These are phyloP conservation scores for Malassezia yamatoensis DNA, from an alignment of 1,284 basidiomycete genomes.

Conservation along the genomic window DNA sequence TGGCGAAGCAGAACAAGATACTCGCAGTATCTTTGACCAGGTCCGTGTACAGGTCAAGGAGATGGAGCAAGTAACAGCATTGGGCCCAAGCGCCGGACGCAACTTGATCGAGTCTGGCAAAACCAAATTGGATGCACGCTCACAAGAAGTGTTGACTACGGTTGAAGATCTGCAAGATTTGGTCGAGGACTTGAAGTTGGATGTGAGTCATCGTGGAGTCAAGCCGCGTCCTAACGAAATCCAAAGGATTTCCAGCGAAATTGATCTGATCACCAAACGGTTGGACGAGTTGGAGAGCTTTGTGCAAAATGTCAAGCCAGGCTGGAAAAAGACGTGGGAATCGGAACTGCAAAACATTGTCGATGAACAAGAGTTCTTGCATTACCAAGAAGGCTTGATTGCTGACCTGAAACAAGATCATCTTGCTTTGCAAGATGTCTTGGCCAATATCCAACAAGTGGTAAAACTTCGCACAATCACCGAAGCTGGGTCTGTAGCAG, in stretches of 20 bases:
- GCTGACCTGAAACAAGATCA: constrained; percentile 41
- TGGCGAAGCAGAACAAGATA: constrained; percentile 78
- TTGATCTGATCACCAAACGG: constrained; percentile 61
- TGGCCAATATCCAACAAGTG: constrained; percentile 45
- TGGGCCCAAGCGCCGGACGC: constrained; percentile 70
- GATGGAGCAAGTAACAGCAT: constrained; percentile 57
- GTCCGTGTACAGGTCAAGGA: constrained; percentile 71
- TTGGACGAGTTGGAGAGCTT: constrained; percentile 71
- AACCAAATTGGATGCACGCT: constrained; percentile 72
- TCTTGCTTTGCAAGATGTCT: constrained; percentile 39
- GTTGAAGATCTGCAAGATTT: constrained; percentile 89
- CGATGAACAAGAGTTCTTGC: constrained; percentile 89
- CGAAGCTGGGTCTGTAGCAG: constrained; percentile 14
- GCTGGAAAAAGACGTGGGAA: constrained; percentile 99
- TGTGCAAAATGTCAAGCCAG: constrained; percentile 78
- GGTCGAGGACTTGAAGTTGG: constrained; percentile 79
- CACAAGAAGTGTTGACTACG: constrained; percentile 78
- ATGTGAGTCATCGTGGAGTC: constrained; percentile 78
- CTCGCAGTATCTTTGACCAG: constrained; percentile 68
- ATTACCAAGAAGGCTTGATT: constrained; percentile 44
- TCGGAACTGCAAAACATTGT: constrained; percentile 90
- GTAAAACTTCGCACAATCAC: constrained; percentile 30
- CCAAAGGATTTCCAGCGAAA: constrained; percentile 64
- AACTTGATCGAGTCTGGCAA: constrained; percentile 85
- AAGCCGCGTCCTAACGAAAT: constrained; percentile 68